These are phyloP conservation scores for Ramalina intermedia DNA, from an alignment of 495 filamentous ascomycete genomes.

Conservation along the genomic window DNA sequence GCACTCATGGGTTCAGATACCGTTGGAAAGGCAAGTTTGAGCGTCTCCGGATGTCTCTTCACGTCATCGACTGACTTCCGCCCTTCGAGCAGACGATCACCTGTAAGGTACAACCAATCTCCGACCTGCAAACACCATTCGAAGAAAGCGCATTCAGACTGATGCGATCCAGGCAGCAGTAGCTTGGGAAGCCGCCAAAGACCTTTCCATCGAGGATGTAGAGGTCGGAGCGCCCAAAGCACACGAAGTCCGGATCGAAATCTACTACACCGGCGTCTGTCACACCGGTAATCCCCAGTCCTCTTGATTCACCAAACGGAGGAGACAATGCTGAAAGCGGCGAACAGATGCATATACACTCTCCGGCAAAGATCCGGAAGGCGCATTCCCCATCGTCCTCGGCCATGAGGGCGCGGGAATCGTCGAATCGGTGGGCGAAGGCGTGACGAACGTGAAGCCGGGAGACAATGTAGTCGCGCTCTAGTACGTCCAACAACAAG, in stretches of 20 bases:
- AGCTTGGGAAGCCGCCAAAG: constrained; percentile 88
- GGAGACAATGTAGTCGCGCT: constrained; percentile 90
- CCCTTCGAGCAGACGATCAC: constrained; percentile 47
- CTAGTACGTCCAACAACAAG: constrained; percentile 44
- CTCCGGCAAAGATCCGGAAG: constrained; percentile 95
- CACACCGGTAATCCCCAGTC: constrained; percentile 59
- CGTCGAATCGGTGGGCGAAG: constrained; percentile 93
- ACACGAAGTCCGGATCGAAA: constrained; percentile 90
- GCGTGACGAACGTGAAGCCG: constrained; percentile 83
- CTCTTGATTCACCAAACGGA: background rate
- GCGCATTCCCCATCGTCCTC: constrained; percentile 90
- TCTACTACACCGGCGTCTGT: constrained; percentile 94
- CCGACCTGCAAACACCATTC: background rate
- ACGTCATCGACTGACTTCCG: constrained; percentile 10
- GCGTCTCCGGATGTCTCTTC: background rate
- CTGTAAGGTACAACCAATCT: constrained; percentile 43
- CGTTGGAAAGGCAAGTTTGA: constrained; percentile 38
- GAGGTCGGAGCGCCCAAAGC: constrained; percentile 87
- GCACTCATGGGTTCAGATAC: constrained; percentile 26
- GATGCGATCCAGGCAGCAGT: constrained; percentile 56
- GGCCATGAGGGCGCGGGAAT: constrained; percentile 96
- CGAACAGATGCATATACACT: constrained; percentile 85
- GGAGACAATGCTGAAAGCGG: constrained; percentile 4
- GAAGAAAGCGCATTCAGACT: background rate
- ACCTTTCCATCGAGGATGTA: constrained; percentile 76